Evolutionary conservation across 768 basidiomycete species (phyloP), one percentile per base, ranked within the genome.

Genomic region (Psilocybe cyanescens): DNA sequence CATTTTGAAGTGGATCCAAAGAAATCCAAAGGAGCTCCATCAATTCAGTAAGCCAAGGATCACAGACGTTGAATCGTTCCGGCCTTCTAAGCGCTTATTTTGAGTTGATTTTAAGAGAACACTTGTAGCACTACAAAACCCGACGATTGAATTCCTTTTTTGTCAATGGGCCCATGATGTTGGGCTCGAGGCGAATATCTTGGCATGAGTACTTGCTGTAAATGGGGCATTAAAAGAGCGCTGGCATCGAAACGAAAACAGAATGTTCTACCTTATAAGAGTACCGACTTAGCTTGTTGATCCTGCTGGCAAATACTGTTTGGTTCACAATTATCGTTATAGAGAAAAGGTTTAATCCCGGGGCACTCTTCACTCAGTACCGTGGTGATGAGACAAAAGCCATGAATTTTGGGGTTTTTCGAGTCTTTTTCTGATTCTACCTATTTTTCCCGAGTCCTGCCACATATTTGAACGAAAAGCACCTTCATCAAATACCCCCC

Each of bases 361-460:
- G 41, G 8, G n/a, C 11, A 39, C 37, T 39, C 14, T 39, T 39
- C 37, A 39, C 37, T 39, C 8, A 39, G 17, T 9, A 8, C 19
- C 4, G 29, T 33, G 24, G 44, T 37, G 31, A 47, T 49, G 47
- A 57, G 58, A 59, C 35, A 68, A 65, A 64, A 65, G 60, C 51
- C 57, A 68, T 64, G 60, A 57, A 67, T 68, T 78, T 78, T 70
- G 75, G 57, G 68, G 71, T 86, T 86, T 81, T 81, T 75, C 72
- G 76, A 78, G 80, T 86, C 83, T 86, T 82, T 88, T 86, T 83
- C 79, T 79, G 75, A 77, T 87, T 89, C 83, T 87, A 86, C 79
- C 78, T 83, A 82, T 89, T 88, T 88, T 83, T 70, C 41, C 61
- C 58, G 19, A 55, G 28, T 51, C 31, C 49, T 12, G 24, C 33